Base-by-base conservation (phyloP, 495 filamentous ascomycete species). In the Penicillium chermesinum region DNA sequence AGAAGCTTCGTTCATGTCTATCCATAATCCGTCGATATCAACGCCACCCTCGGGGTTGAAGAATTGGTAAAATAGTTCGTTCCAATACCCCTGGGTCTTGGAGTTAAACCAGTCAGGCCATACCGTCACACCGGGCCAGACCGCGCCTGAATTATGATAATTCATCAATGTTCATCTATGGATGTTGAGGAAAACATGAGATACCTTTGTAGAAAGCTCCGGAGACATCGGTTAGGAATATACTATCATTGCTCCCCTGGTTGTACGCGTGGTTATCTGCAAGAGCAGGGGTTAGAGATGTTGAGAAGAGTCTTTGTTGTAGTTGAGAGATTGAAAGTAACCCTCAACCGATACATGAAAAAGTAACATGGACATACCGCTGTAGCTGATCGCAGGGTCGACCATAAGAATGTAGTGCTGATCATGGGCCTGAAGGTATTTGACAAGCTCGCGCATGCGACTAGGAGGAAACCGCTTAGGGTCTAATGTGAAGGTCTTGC, bases 341-440 rank as follows among this genome's bases (percentile, higher is more conserved):
- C n/a, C n/a, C n/a, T n/a, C n/a, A n/a, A n/a, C n/a, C n/a, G n/a
- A n/a, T n/a, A n/a, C n/a, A n/a, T n/a, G n/a, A n/a, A n/a, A n/a
- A n/a, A n/a, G n/a, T n/a, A n/a, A n/a, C n/a, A 10, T 22, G 6
- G 13, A 62, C 69, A 48, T 57, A 71, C 68, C 60, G 17, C 54
- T 69, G 10, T 58, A 49, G 48, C 68, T 71, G 19, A 91, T 81
- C 9, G 88, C 87, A 2, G 89, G 89, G 55, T 95, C 89, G 8
- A 95, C 87, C 88, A 94, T 94, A 34, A 93, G 71, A 37, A 91
- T 78, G 52, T 91, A 91, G 42, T 89, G 77, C 59, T 93, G 89
- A 41, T 89, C 53, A 55, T 86, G 76, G 19, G 64, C 62, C 61
- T 95, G 89, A 0, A 95, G 76, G 54, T 88, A 78, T 38, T 74